Base-by-base conservation (phyloP, 2,329 filamentous ascomycete genomes). In the Diplocarpon mali region DNA sequence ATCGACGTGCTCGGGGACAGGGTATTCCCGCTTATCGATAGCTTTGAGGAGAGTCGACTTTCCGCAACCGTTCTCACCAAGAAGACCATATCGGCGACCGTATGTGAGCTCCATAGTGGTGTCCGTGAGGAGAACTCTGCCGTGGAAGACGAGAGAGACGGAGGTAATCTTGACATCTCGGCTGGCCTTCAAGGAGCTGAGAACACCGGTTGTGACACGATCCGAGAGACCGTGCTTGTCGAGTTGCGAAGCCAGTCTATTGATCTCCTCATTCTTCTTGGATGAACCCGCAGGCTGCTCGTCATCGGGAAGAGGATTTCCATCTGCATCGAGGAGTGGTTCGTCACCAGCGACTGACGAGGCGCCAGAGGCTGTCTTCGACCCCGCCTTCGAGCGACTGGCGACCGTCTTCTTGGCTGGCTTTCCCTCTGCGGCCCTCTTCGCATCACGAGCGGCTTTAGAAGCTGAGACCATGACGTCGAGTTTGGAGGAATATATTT, bases 11-110 rank as follows among this genome's bases (percentile, higher is more conserved):
- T 95, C 85, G 49, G 92, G 93, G 63, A 98, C 85, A 52, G 92
- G 93, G 65, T 80, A 98, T 68, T 98, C 93, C 69, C 92, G 85
- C 62, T 80, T 82, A 59, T 84, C 83, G 64, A 98, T 95, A 56
- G 92, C 79, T 73, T 95, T 96, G 64, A 98, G 78, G 29, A 98
- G 69, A n/a, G 92, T 98, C 54, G 85, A 93, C 76, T 98, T 98
- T 66, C 92, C 92, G 68, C 92, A 98, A 55, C 92, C 92, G 83
- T 98, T 98, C 77, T 98, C 92, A 62, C 92, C 92, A 53, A 98
- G 72, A 47, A 98, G 74, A 65, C 92, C 92, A 65, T 98, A 98
- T 61, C 92, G 80, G 60, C 89, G 85, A 55, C 85, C 88, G 65
- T 48, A 48, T 29, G 46, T 90, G 61, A 98, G 76, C 69, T 98